A percentile compares a stretch with the other conserved stretches of the same genome.
Evolutionary conservation across 106 monocot species (phyloP).

Genomic region (Apostasia shenzhenica): DNA sequence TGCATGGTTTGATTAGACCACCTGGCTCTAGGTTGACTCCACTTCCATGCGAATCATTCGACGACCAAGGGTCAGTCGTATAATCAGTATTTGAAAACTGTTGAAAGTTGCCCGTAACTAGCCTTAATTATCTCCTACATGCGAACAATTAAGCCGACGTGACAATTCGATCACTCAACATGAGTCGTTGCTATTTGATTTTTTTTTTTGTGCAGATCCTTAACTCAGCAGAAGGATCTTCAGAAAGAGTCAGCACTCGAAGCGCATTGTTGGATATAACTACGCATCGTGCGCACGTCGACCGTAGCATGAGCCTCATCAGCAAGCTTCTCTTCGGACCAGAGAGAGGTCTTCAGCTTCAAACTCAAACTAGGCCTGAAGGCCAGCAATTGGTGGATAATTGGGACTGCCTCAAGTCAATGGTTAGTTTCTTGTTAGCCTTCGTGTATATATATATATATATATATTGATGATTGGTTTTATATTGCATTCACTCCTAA

Average conservation of each 20-base stretch:
- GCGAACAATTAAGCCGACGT: too few species aligned
- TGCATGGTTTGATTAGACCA: too few species aligned
- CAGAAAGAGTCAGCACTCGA: slow-evolving; percentile 33
- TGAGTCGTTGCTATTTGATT: background rate
- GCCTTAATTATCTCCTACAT: too few species aligned
- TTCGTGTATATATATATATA: too few species aligned
- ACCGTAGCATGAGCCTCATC: slow-evolving; percentile 56
- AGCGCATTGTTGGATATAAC: slow-evolving; percentile 46
- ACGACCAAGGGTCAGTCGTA: too few species aligned
- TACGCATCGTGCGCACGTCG: slow-evolving; percentile 60
- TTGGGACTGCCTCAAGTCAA: slow-evolving; percentile 73
- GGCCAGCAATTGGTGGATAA: slow-evolving; percentile 62
- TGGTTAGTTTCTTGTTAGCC: slow-evolving; percentile 24
- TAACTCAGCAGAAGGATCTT: slow-evolving; percentile 33
- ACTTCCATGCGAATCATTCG: too few species aligned
- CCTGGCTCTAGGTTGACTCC: too few species aligned
- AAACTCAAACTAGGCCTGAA: slow-evolving; percentile 33
- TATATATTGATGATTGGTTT: too few species aligned
- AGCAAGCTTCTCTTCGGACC: slow-evolving; percentile 66
- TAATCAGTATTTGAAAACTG: too few species aligned
- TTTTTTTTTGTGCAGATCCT: slow-evolving; percentile 24
- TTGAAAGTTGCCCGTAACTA: too few species aligned
- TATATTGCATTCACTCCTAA: background rate
- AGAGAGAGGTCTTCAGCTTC: slow-evolving; percentile 20
- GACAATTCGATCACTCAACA: background rate